phyloP scores from a whole-genome alignment of 2,329 filamentous ascomycete species.

The Tolypocladium nubicola region DNA sequence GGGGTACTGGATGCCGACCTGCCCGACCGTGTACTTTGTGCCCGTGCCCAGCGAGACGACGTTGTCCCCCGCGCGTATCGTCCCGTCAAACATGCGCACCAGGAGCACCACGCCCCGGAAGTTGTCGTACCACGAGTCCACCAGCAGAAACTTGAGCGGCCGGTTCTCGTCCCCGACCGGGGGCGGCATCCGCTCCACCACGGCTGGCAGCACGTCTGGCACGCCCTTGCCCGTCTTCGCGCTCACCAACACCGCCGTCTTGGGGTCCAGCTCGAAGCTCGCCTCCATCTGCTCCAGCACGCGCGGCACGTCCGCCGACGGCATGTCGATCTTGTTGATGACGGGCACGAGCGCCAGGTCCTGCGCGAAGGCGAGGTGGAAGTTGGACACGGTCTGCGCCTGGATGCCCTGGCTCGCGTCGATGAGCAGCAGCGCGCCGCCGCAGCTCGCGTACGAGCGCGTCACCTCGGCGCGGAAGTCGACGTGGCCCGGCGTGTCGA shows the following conservation, averaged over 20 bases:
- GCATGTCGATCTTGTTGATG: conserved; percentile 93
- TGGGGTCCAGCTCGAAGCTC: conserved; percentile 78
- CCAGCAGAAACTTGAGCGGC: conserved; percentile 74
- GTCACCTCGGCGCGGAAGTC: conserved; percentile 96
- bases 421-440: conserved; percentile 82
- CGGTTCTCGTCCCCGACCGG: conserved; percentile 63
- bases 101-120: conserved; percentile 90
- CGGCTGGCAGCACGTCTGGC: conserved; percentile 67
- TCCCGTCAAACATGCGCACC: conserved; percentile 84
- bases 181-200: conserved; percentile 75
- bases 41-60: conserved; percentile 83
- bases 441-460: conserved; percentile 90
- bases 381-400: conserved; percentile 96
- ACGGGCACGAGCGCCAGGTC: conserved; percentile 80
- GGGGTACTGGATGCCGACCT: conserved; percentile 95
- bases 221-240: conserved; percentile 93
- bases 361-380: conserved; percentile 93
- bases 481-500: conserved; percentile 95
- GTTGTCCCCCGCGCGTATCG: conserved; percentile 70
- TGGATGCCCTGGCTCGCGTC: conserved; percentile 96
- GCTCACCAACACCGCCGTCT: conserved; percentile 62
- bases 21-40: conserved; percentile 83
- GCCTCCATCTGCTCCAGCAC: conserved; percentile 78
- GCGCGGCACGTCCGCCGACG: conserved; percentile 75
- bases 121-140: conserved; percentile 97